Base-by-base conservation (phyloP, 768 basidiomycete genomes). In the Kwoniella newhampshirensis region DNA sequence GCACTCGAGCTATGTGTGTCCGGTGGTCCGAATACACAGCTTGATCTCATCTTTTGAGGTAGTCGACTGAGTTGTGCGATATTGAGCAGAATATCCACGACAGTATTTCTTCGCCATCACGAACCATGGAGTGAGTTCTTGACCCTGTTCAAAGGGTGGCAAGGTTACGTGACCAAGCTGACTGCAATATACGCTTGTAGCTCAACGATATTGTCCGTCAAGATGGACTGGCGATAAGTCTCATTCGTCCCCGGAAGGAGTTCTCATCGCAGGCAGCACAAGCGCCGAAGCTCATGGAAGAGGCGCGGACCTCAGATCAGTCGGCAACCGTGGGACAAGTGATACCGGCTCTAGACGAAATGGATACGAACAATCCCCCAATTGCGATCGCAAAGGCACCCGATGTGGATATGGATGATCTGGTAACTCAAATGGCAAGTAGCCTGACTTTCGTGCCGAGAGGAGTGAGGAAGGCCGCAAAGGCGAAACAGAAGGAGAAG, bases 61-160 rank as follows among this genome's bases (percentile, higher is more conserved):
- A 25, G 4, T 28, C 32, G n/a, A 18, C 21, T 21, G 26, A 21
- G 26, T 28, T 27, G 25, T n/a, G 46, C n/a, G n/a, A n/a, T n/a
- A n/a, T n/a, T n/a, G n/a, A n/a, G 26, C 42, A 76, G 83, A 81
- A 48, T 94, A 87, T 70, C 90, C 91, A 4, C 89, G 89, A 70
- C 84, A 91, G 68, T 94, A 87, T 75, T 93, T 90, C 77, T 94
- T 93, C 73, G 84, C 87, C 18, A 86, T 94, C 18, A 91, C 89
- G 15, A 92, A 92, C 77, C 91, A 88, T 71, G 91, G 91, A 20
- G 71, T 75, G 36, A 51, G 73, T 63, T 11, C n/a, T n/a, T 20
- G 6, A 25, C 32, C 25, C 25, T 43, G 23, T 15, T 4, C 6
- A 9, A 30, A 30, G 35, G 18, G 17, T 41, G 6, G 23, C 17